phyloP scores from a whole-genome alignment of 2,329 filamentous ascomycete species.

The Penicillium hesseltinei region DNA sequence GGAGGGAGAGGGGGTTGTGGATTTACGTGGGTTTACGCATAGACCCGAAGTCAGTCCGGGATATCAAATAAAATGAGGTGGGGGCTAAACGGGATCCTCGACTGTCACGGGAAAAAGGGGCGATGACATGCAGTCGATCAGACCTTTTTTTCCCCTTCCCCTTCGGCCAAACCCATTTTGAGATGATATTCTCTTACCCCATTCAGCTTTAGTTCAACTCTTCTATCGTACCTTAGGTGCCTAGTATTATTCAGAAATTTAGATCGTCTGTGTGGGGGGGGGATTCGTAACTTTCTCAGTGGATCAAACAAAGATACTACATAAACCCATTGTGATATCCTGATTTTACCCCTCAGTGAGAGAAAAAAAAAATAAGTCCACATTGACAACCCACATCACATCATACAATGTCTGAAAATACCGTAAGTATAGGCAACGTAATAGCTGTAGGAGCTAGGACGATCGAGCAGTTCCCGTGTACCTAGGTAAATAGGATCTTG shows the following conservation, averaged over 20 bases:
- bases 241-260: background rate
- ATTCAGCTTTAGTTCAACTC: background rate
- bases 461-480: background rate
- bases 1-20: background rate
- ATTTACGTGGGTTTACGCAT: background rate
- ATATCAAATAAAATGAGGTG: slow-evolving; percentile 2
- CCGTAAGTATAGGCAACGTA: too few relatives aligned
- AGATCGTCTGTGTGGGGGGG: background rate
- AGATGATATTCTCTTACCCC: background rate
- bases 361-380: too few relatives aligned
- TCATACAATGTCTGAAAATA: too few relatives aligned
- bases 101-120: slow-evolving; percentile 13
- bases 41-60: slow-evolving; percentile 1
- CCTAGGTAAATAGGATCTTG: background rate
- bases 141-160: background rate
- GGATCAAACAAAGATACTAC: background rate
- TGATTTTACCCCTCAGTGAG: background rate
- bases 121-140: slow-evolving; percentile 28
- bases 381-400: too few relatives aligned
- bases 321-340: background rate
- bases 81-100: slow-evolving; percentile 10
- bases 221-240: background rate
- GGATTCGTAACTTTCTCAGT: background rate
- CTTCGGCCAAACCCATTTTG: slow-evolving; percentile 3
- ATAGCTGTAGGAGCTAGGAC: background rate